phyloP scores from a whole-genome alignment of 306 rosid species.

The Trifolium fragiferum region DNA sequence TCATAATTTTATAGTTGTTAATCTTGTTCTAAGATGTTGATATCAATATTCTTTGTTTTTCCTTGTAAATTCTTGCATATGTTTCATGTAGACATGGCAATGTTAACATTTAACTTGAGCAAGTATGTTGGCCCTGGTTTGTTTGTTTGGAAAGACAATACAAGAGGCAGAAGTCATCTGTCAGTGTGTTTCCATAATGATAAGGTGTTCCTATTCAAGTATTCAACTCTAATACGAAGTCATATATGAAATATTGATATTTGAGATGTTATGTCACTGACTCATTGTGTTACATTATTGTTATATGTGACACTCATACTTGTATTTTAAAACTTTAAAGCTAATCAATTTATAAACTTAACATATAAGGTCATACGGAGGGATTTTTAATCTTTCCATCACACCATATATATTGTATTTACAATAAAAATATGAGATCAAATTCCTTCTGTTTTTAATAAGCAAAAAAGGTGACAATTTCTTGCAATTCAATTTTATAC shows the following conservation, averaged over 20 bases:
- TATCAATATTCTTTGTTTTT: background rate
- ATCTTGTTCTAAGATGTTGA: background rate
- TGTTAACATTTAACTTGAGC: conserved; percentile 5
- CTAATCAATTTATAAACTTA: background rate
- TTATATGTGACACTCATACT: too few species aligned
- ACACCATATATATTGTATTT: background rate
- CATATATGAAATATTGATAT: background rate
- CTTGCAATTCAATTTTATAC: too few species aligned
- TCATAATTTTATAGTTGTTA: too few species aligned
- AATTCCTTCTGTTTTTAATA: too few species aligned
- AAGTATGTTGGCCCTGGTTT: background rate
- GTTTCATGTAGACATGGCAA: background rate
- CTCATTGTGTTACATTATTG: too few species aligned
- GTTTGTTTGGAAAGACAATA: conserved; percentile 32
- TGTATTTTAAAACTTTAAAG: too few species aligned
- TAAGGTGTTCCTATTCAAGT: background rate
- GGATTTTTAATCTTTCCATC: background rate
- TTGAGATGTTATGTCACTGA: too few species aligned
- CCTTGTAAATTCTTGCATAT: background rate
- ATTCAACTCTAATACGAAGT: background rate
- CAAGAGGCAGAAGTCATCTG: background rate
- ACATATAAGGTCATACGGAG: background rate
- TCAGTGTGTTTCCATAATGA: background rate
- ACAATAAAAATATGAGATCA: background rate
- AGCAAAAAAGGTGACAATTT: too few species aligned